Evolutionary conservation across 2,329 filamentous ascomycete genomes (phyloP).

Genomic region (Aspergillus fijiensis): DNA sequence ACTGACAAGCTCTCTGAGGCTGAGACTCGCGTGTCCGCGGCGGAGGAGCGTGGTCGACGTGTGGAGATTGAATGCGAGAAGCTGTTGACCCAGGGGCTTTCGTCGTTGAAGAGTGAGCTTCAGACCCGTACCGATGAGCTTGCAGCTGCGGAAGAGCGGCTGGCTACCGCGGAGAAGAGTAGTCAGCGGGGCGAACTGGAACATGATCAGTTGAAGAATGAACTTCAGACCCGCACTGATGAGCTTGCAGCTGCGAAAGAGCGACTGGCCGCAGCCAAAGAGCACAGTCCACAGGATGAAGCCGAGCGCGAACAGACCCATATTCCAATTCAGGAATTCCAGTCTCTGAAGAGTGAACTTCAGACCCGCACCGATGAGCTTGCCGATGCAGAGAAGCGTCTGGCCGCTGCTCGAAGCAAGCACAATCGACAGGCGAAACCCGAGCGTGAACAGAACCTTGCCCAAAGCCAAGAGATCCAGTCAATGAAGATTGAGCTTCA

Average conservation of each 20-base stretch:
- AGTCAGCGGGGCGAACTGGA: constrained; percentile 1
- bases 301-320: neutral
- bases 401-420: neutral
- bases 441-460: neutral
- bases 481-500: too few relatives aligned
- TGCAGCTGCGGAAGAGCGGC: neutral
- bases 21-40: constrained; percentile 7
- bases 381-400: neutral
- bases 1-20: constrained; percentile 6
- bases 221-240: neutral
- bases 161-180: neutral
- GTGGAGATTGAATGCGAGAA: neutral
- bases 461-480: neutral
- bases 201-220: constrained; percentile 7
- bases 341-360: neutral
- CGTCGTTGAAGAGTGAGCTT: neutral
- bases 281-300: neutral
- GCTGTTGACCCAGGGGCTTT: neutral
- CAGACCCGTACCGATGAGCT: neutral
- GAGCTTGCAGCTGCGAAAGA: neutral
- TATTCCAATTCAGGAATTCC: neutral
- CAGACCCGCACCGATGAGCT: neutral
- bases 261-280: constrained; percentile 9
- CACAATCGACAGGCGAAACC: neutral
- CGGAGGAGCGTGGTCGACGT: constrained; percentile 2